Evolutionary conservation across 2,329 filamentous ascomycete species (phyloP), one percentile per base, ranked within the genome.

Genomic region (Colletotrichum kahawae): DNA sequence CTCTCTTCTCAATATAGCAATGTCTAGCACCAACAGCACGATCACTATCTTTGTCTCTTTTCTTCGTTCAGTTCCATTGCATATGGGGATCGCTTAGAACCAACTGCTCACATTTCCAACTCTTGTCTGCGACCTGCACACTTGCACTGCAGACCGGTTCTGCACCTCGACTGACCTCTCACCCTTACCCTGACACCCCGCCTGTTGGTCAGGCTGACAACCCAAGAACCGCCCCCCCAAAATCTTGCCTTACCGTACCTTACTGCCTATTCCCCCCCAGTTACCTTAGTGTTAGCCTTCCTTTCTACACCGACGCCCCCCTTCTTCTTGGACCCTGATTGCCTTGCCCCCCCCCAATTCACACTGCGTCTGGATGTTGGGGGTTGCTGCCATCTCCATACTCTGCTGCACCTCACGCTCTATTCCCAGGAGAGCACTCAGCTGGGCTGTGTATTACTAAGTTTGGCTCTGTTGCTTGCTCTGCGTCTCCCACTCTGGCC

Each of bases 381-480:
- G 77, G 77, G 78, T 82, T 80, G 79, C 80, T 81, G 79, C 79
- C 77, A 80, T 80, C 79, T 81, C 78, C 79, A 79, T 80, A n/a
- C 43, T 51, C 77, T 80, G 79, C 80, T 80, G 79, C 78, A 81
- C 80, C 77, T 77, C 36, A 62, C 67, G 78, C 77, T 79, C 79
- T 80, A 78, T 82, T 81, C 79, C 81, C 79, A 79, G 77, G 78
- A 78, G 77, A 79, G 59, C 72, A 73, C 83, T 82, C 81, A 84
- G 82, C 84, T 78, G 83, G 86, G 86, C 86, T 87, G 87, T 88
- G 86, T 84, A 81, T 82, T 85, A 82, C 84, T 84, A 86, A 86
- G 82, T 86, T 85, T 85, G 85, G 82, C 77, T 80, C 78, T 79
- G 77, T 80, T 80, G 78, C 75, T 78, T 77, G 72, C 54, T 67